These are phyloP conservation scores for Phlebiopsis gigantea DNA, from an alignment of 768 basidiomycete genomes.

Conservation along the genomic window DNA sequence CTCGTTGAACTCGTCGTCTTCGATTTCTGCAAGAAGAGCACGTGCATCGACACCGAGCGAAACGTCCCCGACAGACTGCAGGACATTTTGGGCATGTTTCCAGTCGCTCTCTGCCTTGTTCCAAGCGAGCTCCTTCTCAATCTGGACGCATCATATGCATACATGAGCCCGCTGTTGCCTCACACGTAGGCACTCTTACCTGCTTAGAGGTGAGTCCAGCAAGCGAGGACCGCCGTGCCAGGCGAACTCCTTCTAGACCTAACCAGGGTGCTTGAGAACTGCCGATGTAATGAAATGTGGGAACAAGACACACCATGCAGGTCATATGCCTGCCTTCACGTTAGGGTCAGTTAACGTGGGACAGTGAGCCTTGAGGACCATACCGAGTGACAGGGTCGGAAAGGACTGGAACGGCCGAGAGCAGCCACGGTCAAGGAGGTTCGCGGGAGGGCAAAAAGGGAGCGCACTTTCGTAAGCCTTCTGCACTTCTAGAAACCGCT, in stretches of 20 bases:
- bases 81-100: slow-evolving; percentile 31
- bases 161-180: too few relatives aligned
- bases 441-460: neutral
- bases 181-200: too few relatives aligned
- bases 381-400: slow-evolving; percentile 70
- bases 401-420: slow-evolving; percentile 36
- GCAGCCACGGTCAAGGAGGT: slow-evolving; percentile 1
- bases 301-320: slow-evolving; percentile 43
- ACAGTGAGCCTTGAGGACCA: slow-evolving; percentile 20
- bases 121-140: slow-evolving; percentile 38
- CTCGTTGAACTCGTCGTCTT: slow-evolving; percentile 25
- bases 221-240: slow-evolving; percentile 12
- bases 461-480: slow-evolving; percentile 72
- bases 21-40: slow-evolving; percentile 36
- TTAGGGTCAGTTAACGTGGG: too few relatives aligned
- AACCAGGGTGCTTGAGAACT: neutral
- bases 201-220: slow-evolving; percentile 10
- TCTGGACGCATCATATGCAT: slow-evolving; percentile 27
- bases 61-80: slow-evolving; percentile 42
- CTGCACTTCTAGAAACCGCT: slow-evolving; percentile 70
- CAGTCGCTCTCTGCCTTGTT: slow-evolving; percentile 34
- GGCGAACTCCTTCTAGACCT: slow-evolving; percentile 20
- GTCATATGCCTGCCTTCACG: slow-evolving; percentile 66
- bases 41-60: slow-evolving; percentile 44
- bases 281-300: neutral